Base-by-base conservation (phyloP, 192 early-diverging fungal species). In the Paraglomus occultum region DNA sequence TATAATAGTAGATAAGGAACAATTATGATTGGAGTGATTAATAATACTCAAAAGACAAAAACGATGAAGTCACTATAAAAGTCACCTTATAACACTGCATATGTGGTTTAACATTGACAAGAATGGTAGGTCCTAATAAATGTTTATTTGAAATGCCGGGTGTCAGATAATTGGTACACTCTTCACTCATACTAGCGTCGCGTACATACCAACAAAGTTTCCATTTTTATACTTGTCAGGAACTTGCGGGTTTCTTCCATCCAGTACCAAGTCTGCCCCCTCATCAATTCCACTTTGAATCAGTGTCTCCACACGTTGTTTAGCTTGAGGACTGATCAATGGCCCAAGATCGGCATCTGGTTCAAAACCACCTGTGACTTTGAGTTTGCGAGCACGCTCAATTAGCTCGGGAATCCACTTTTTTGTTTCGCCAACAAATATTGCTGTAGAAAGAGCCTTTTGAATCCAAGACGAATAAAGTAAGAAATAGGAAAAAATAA, bases 331-430 rank as follows among this genome's bases (percentile, higher is more conserved):
- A 44, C 89, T 85, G 43, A 98, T 96, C 73, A 98, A 79, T 23
- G 96, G 96, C 6, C 96, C 94, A 44, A 98, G 74, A 74, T 98
- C 96, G 10, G 92, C 89, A 48, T 85, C 84, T 10, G 89, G 72
- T 67, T 96, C 92, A 67, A 95, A 89, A 6, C 96, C 96, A 62
- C 84, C 85, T 8, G 90, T 78, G 22, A 95, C 90, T 68, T 93
- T 94, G 22, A 98, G 87, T 48, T 82, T 68, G 76, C 83, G 82
- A 15, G 96, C 93, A 39, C 94, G 87, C 73, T 92, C 90, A n/a
- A 90, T 90, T 40, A 98, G 81, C 71, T 96, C 95, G 8, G 92
- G 87, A 5, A 96, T 73, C 95, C 94, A 96, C 12, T 91, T 81
- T 59, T 83, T 77, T 31, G 94, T 75, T 64, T 90, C 81, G 47